Evolutionary conservation across 1,139 yeast genomes (phyloP).

Genomic region (Starmera stellimalicola): DNA sequence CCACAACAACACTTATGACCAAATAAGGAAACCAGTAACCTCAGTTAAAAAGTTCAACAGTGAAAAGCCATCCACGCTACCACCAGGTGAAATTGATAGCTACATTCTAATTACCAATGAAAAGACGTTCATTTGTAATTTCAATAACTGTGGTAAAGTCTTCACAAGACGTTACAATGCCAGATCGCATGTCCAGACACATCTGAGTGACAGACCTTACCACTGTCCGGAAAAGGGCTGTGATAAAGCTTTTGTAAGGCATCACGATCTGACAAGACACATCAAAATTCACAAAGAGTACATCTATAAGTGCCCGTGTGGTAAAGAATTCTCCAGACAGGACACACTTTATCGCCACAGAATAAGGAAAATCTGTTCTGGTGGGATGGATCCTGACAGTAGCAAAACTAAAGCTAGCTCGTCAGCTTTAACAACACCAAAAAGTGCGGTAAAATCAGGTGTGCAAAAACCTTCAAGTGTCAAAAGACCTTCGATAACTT

Average conservation of each 20-base stretch:
- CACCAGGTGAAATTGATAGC: slow-evolving; percentile 83
- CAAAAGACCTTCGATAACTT: slow-evolving; percentile 3
- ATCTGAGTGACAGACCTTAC: slow-evolving; percentile 87
- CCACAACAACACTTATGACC: slow-evolving; percentile 12
- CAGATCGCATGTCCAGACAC: slow-evolving; percentile 96
- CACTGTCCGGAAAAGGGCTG: slow-evolving; percentile 57
- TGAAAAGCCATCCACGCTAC: slow-evolving; percentile 55
- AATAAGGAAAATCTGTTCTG: slow-evolving; percentile 66
- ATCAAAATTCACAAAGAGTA: slow-evolving; percentile 79
- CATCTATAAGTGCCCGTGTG: slow-evolving; percentile 76
- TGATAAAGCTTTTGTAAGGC: slow-evolving; percentile 65
- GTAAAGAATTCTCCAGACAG: slow-evolving; percentile 80
- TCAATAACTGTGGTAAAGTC: slow-evolving; percentile 69
- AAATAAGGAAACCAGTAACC: slow-evolving; percentile 6
- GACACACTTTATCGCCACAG: slow-evolving; percentile 85
- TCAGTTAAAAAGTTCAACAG: slow-evolving; percentile 19
- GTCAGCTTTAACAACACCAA: not conserved
- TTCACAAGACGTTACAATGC: slow-evolving; percentile 88
- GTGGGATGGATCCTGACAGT: slow-evolving; percentile 12
- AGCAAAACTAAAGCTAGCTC: slow-evolving; percentile 8
- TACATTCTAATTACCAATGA: slow-evolving; percentile 77
- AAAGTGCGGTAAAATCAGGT: not conserved
- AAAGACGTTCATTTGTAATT: slow-evolving; percentile 62
- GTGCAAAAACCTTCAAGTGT: slow-evolving; percentile 4
- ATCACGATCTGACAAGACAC: slow-evolving; percentile 90